These are phyloP conservation scores for Venustampulla echinocandica DNA, from an alignment of 495 filamentous ascomycete species.

Conservation along the genomic window DNA sequence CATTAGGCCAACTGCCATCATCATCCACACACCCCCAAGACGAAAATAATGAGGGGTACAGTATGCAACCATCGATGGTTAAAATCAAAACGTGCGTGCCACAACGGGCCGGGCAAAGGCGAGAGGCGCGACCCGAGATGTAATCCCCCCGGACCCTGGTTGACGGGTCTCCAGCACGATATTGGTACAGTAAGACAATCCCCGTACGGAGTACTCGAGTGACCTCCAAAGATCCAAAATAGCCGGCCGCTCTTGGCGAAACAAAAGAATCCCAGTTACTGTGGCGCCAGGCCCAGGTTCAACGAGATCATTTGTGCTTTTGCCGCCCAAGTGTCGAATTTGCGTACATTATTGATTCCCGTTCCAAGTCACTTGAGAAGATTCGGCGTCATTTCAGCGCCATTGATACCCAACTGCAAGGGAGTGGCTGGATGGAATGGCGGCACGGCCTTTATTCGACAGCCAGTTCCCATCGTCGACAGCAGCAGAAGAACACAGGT, in stretches of 20 bases:
- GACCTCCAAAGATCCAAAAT: neutral
- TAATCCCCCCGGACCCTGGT: conserved; percentile 16
- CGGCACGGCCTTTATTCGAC: neutral
- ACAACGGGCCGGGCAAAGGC: conserved; percentile 12
- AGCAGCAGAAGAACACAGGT: too few species aligned
- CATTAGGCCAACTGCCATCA: neutral
- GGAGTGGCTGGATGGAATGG: neutral
- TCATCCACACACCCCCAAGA: neutral
- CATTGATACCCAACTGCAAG: neutral
- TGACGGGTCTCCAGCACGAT: conserved; percentile 1
- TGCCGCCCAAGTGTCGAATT: neutral
- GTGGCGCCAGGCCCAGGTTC: neutral
- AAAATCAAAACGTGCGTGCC: conserved; percentile 8
- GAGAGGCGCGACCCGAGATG: conserved; percentile 17
- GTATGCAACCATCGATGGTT: neutral
- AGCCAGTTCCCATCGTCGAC: too few species aligned
- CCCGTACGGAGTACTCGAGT: neutral
- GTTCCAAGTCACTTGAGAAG: neutral
- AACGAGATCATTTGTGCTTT: neutral
- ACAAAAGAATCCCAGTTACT: neutral
- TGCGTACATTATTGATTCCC: neutral
- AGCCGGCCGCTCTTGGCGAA: conserved; percentile 13
- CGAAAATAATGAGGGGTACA: neutral
- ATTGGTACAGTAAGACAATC: conserved; percentile 2
- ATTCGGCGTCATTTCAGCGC: too few species aligned